Evolutionary conservation across 352 stramenopile species (phyloP).

Genomic region (Phytophthora sp.): DNA sequence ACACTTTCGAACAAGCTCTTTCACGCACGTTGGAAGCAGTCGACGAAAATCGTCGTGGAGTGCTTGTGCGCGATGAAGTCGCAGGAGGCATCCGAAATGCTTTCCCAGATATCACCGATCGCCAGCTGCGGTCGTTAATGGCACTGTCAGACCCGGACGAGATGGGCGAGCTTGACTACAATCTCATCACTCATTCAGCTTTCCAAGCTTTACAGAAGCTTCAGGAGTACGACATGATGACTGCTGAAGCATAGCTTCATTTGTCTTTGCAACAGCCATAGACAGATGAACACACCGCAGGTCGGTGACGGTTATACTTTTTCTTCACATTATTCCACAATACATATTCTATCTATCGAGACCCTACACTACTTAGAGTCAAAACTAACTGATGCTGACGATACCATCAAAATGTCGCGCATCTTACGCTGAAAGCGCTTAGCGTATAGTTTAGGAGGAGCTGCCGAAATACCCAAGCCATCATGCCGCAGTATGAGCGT

Average conservation of each 20-base stretch:
- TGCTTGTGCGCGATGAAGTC: constrained; percentile 66
- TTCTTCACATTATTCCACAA: constrained; percentile 29
- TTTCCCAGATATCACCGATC: constrained; percentile 66
- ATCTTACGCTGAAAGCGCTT: constrained; percentile 86
- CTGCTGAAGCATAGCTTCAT: constrained; percentile 55
- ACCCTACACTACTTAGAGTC: constrained; percentile 28
- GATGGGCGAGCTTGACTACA: constrained; percentile 79
- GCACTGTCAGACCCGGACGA: constrained; percentile 68
- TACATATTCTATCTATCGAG: constrained; percentile 34
- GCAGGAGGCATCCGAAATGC: constrained; percentile 59
- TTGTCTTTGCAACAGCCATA: neutral
- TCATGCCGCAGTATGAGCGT: constrained; percentile 77
- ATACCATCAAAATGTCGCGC: constrained; percentile 86
- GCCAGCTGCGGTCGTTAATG: constrained; percentile 68
- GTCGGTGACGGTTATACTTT: constrained; percentile 2
- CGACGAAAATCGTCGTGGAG: constrained; percentile 63
- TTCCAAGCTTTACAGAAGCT: constrained; percentile 84
- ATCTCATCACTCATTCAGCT: constrained; percentile 64
- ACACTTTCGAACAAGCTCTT: constrained; percentile 80
- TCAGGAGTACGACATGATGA: constrained; percentile 86
- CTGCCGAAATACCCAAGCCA: constrained; percentile 76
- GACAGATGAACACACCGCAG: neutral
- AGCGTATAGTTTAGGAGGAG: constrained; percentile 74
- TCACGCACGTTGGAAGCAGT: constrained; percentile 64
- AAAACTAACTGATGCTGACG: constrained; percentile 56